Evolutionary conservation across 2,329 filamentous ascomycete genomes (phyloP), one percentile per base, ranked within the genome.

Genomic region (Diplodia seriata): DNA sequence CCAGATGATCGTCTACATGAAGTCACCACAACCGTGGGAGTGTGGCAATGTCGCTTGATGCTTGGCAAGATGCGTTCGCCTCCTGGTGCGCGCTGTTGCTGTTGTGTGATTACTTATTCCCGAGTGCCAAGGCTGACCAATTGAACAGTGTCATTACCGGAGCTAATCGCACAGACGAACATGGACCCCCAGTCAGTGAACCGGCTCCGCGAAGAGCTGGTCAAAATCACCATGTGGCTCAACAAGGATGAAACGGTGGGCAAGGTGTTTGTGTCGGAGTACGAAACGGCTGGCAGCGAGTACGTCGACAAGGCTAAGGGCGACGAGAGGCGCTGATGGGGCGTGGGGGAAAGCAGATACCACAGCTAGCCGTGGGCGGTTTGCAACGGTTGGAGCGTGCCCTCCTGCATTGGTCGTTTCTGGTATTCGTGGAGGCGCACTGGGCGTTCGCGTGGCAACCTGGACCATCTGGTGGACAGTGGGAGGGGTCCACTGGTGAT

Each of bases 141-240:
- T 38, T 18, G 53, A 20, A 31, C 64, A 67, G 94, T 96, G 3
- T 91, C 91, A 1, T 89, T 98, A 73, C 94, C 95, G 0, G 95
- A 99, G 76, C 88, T 98, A 50, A 89, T 98, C 70, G 94, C 94
- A 4, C 95, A 99, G 78, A 99, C 95, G 64, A 98, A 98, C 81
- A 97, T 99, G 93, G 95, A 98, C 75, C 85, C 90, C 65, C 93
- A 97, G 77, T 94, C 93, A 2, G 92, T 97, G 51, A 91, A 90
- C 70, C 91, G 93, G 56, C 87, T 98, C 31, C 90, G 93, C 14
- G 93, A 97, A 74, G 95, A 99, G 78, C 85, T 99, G 18, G 86
- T 88, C 72, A 94, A 93, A 79, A 90, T 99, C 79, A 92, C 90
- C 12, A 85, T 88, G 66, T 99, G 94, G 93, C 84, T 99, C 67